A percentile compares a stretch with the other conserved stretches of the same genome.
Evolutionary conservation across 2,329 filamentous ascomycete genomes (phyloP).

Genomic region (Xylaria polymorpha): DNA sequence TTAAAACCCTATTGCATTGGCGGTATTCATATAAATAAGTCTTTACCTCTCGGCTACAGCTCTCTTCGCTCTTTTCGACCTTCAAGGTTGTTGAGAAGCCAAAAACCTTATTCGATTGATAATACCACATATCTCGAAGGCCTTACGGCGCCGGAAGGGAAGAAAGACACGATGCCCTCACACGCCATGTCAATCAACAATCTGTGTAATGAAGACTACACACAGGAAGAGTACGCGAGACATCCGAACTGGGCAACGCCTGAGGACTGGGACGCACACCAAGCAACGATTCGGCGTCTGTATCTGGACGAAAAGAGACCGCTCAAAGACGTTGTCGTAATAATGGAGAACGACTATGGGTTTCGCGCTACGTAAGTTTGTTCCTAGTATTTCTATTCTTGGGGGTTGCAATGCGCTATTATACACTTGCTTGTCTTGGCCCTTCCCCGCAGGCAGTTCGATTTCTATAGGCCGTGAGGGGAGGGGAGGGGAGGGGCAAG

Average conservation of each 20-base stretch:
- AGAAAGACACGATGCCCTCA: constrained; percentile 39
- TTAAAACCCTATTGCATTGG: not conserved
- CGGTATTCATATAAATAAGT: not conserved
- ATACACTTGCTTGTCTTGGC: constrained; percentile 15
- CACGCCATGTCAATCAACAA: constrained; percentile 44
- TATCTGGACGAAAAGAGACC: constrained; percentile 45
- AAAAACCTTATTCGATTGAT: not conserved
- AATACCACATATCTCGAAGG: not conserved
- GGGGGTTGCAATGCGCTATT: constrained; percentile 17
- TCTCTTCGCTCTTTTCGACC: not conserved
- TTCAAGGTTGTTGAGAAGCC: not conserved
- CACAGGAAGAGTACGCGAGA: constrained; percentile 36
- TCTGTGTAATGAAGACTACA: constrained; percentile 37
- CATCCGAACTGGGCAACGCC: constrained; percentile 42
- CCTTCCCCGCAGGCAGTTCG: constrained; percentile 34
- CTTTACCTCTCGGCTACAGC: not conserved
- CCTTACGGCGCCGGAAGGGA: not conserved
- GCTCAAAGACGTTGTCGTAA: constrained; percentile 44
- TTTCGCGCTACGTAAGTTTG: constrained; percentile 44
- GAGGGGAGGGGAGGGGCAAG: too few species aligned
- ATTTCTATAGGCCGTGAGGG: constrained; percentile 21
- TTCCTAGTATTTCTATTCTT: constrained; percentile 29
- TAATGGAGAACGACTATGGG: constrained; percentile 43
- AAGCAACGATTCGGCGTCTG: constrained; percentile 42
- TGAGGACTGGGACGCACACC: constrained; percentile 42